A percentile compares a stretch with the other conserved stretches of the same genome.
Evolutionary conservation across 2,329 filamentous ascomycete species (phyloP).

Genomic region (Fusarium algeriense): DNA sequence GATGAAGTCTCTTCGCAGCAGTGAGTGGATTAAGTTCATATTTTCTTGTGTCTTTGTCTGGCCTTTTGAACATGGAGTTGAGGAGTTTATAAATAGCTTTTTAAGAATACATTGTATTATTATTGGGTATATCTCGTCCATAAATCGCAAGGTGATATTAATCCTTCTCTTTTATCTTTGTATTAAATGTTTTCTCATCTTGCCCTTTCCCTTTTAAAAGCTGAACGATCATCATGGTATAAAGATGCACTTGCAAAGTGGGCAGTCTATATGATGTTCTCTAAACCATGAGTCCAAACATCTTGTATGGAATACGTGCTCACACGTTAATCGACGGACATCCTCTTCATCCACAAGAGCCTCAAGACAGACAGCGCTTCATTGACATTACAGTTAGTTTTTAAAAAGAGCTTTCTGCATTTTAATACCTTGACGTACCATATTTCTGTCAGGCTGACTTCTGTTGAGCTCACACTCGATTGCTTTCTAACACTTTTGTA

Average conservation of each 20-base stretch:
- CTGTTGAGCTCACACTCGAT: not conserved
- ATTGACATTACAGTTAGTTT: not conserved
- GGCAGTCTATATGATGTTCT: not conserved
- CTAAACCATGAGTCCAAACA: constrained; percentile 1
- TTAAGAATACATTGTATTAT: not conserved
- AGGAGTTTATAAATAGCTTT: not conserved
- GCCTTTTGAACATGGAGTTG: not conserved
- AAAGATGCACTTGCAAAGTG: constrained; percentile 16
- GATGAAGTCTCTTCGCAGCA: too few relatives aligned
- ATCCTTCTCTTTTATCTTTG: not conserved
- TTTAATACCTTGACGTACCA: not conserved
- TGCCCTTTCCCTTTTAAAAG: too few relatives aligned
- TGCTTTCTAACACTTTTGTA: not conserved
- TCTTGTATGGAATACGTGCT: constrained; percentile 6
- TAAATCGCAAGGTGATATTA: not conserved
- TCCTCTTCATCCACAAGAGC: not conserved
- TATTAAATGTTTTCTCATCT: too few relatives aligned
- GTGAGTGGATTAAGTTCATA: not conserved
- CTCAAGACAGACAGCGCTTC: not conserved
- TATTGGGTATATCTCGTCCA: not conserved
- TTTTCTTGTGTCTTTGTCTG: not conserved
- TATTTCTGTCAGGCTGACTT: not conserved
- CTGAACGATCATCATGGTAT: not conserved
- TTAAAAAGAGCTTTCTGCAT: rapidly evolving
- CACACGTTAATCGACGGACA: not conserved